Evolutionary conservation across 345 rosid species (phyloP).

Genomic region (Syzygium aqueum): DNA sequence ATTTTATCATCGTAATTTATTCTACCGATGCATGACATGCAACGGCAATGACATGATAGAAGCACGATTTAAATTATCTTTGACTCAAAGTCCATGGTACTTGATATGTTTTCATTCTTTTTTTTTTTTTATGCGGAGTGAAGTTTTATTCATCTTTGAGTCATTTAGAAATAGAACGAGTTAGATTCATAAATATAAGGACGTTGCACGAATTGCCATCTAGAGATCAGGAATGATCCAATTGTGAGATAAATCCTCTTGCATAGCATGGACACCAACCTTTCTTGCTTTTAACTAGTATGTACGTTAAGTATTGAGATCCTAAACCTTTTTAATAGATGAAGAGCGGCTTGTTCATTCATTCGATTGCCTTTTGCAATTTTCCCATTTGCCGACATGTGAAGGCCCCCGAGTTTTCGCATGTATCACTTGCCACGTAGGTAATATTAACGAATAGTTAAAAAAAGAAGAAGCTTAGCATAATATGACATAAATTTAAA

Average conservation of each 20-base stretch:
- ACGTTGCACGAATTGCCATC: not conserved
- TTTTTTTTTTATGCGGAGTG: not conserved
- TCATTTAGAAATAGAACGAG: not conserved
- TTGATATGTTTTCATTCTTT: not conserved
- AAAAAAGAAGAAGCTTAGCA: not conserved
- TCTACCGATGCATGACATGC: not conserved
- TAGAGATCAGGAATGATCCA: rapidly evolving
- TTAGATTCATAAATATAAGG: not conserved
- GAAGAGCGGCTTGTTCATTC: not conserved
- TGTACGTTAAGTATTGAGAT: not conserved
- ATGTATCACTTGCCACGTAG: no score
- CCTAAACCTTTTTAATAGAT: not conserved
- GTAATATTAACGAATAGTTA: not conserved
- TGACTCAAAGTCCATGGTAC: rapidly evolving
- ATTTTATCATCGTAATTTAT: not conserved
- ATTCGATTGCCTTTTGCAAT: rapidly evolving
- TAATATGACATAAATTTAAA: no score
- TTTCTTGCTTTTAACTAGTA: not conserved
- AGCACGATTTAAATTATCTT: not conserved
- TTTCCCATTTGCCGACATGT: not conserved
- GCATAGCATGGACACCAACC: not conserved
- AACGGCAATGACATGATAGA: rapidly evolving
- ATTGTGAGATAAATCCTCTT: not conserved
- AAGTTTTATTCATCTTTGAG: not conserved
- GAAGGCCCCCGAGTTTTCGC: not conserved